These are phyloP conservation scores for Xylaria sp. DNA, from an alignment of 2,329 filamentous ascomycete genomes.

Conservation along the genomic window DNA sequence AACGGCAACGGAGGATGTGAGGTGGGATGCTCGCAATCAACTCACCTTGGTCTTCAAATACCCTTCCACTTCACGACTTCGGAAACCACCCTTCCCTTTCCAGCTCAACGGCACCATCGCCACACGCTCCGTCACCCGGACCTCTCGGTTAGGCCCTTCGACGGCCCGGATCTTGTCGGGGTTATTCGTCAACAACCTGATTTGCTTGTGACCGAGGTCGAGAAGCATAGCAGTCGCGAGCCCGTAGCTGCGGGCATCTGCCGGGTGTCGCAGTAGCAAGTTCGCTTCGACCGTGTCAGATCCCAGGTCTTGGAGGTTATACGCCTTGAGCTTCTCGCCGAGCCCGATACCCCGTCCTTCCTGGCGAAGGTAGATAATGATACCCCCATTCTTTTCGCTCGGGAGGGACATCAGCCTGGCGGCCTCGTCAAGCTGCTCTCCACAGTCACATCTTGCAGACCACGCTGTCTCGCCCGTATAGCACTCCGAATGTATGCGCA, in stretches of 20 bases:
- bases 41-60: slow-evolving; percentile 94
- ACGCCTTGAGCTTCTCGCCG: slow-evolving; percentile 95
- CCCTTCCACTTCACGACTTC: slow-evolving; percentile 88
- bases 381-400: slow-evolving; percentile 73
- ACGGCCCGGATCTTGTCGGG: slow-evolving; percentile 96
- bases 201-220: slow-evolving; percentile 82
- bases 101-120: slow-evolving; percentile 96
- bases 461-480: slow-evolving; percentile 99
- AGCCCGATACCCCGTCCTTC: slow-evolving; percentile 96
- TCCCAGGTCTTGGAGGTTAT: slow-evolving; percentile 95
- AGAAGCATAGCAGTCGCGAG: slow-evolving; percentile 94
- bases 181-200: slow-evolving; percentile 92
- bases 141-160: slow-evolving; percentile 88
- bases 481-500: slow-evolving; percentile 97
- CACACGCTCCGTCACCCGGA: slow-evolving; percentile 88
- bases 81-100: slow-evolving; percentile 85
- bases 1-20: background rate
- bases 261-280: slow-evolving; percentile 86
- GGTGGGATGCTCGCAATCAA: slow-evolving; percentile 35
- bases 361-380: slow-evolving; percentile 95
- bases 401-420: slow-evolving; percentile 89
- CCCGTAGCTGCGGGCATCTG: slow-evolving; percentile 93
- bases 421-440: slow-evolving; percentile 96
- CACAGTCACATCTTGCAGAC: slow-evolving; percentile 97
- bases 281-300: slow-evolving; percentile 99